These are phyloP conservation scores for Orbilia brochopaga DNA, from an alignment of 2,329 filamentous ascomycete genomes.

Conservation along the genomic window DNA sequence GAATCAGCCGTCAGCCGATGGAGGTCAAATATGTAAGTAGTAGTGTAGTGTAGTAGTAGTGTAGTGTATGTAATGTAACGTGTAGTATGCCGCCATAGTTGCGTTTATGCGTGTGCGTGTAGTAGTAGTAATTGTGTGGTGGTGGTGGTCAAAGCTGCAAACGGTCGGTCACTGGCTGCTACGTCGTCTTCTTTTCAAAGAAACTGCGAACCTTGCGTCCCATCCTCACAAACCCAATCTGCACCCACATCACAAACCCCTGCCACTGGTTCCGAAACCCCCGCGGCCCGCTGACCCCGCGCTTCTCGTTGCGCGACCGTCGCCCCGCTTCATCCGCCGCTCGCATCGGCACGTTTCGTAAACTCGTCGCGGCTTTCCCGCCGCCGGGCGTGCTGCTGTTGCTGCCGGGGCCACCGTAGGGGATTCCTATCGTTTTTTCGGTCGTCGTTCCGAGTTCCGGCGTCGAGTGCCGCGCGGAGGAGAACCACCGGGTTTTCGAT, in stretches of 20 bases:
- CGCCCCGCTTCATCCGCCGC: conserved; percentile 29
- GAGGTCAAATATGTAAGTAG: too few species aligned
- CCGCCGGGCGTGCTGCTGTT: neutral
- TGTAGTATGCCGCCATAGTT: too few species aligned
- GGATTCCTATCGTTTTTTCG: conserved; percentile 47
- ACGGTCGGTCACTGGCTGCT: conserved; percentile 35
- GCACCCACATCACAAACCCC: conserved; percentile 49
- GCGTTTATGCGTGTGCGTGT: too few species aligned
- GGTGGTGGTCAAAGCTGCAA: conserved; percentile 30
- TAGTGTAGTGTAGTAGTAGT: too few species aligned
- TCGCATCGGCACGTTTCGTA: conserved; percentile 34
- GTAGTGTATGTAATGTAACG: too few species aligned
- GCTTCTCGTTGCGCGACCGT: conserved; percentile 40
- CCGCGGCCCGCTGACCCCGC: conserved; percentile 4
- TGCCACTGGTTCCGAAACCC: conserved; percentile 49
- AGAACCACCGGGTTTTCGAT: conserved; percentile 29
- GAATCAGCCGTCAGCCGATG: too few species aligned
- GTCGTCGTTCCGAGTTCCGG: conserved; percentile 39
- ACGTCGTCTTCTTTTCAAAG: conserved; percentile 23
- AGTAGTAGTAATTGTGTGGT: too few species aligned
- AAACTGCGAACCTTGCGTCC: conserved; percentile 51
- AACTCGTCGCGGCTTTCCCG: conserved; percentile 17
- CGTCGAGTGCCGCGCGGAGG: conserved; percentile 33
- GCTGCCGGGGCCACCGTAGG: conserved; percentile 12
- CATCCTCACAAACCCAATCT: conserved; percentile 47